Conservation (phyloP, 441 rosid species). For the Macaranga tanarius region DNA sequence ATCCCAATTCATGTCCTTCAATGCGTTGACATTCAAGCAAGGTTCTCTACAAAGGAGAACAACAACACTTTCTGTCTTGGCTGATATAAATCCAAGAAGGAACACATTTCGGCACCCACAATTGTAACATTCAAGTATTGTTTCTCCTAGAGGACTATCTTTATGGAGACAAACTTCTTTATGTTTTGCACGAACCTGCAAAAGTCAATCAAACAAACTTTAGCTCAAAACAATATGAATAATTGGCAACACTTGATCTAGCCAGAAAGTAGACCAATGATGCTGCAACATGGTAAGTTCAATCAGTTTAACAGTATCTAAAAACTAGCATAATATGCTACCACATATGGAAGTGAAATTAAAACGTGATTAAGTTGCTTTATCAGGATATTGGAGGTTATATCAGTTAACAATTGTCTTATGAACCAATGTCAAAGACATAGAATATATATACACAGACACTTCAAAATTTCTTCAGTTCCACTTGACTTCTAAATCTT, state of each 20-base stretch:
- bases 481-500: background rate
- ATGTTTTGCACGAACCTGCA: constrained; percentile 95
- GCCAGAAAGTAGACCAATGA: background rate
- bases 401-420: background rate
- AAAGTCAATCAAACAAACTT: constrained; percentile 17
- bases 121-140: constrained; percentile 97
- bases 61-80: constrained; percentile 97
- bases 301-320: background rate
- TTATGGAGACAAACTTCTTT: constrained; percentile 99
- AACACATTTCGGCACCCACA: constrained; percentile 98
- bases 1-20: constrained; percentile 99
- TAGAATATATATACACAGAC: background rate
- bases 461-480: background rate
- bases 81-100: constrained; percentile 97
- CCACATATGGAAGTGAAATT: background rate
- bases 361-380: background rate
- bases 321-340: background rate
- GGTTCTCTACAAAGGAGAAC: constrained; percentile 99
- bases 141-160: constrained; percentile 99
- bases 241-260: background rate
- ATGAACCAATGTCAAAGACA: background rate
- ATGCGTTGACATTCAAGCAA: constrained; percentile 92
- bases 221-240: constrained; percentile 11
- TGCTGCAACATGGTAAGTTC: background rate
- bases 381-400: background rate